phyloP scores from a whole-genome alignment of 2,329 filamentous ascomycete species.

The Verticillium tricorpus region DNA sequence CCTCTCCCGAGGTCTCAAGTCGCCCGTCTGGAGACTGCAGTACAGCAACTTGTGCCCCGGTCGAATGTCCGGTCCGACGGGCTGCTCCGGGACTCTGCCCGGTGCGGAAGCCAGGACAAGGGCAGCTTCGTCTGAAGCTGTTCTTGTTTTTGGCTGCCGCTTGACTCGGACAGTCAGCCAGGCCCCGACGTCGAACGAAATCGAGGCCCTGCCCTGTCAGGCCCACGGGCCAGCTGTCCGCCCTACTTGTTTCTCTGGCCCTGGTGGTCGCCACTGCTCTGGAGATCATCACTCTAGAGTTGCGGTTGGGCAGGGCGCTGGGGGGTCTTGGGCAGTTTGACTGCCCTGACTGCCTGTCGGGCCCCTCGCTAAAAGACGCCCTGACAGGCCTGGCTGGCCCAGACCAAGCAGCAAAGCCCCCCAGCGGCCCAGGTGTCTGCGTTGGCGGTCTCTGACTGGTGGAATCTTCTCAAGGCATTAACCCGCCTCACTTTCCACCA shows the following conservation, averaged over 20 bases:
- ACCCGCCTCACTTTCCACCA: neutral
- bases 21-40: neutral
- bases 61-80: neutral
- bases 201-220: too few species aligned
- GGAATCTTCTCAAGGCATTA: neutral
- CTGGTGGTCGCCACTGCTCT: neutral
- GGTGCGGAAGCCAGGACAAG: neutral
- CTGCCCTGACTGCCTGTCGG: neutral
- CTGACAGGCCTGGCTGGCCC: neutral
- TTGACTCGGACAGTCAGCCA: too few species aligned
- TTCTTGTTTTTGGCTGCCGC: too few species aligned
- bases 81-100: neutral
- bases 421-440: neutral
- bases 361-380: neutral
- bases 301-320: neutral
- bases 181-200: too few species aligned
- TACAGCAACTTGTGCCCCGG: neutral
- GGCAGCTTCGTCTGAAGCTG: neutral
- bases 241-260: too few species aligned
- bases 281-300: neutral
- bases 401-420: neutral
- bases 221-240: too few species aligned
- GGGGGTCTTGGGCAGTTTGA: neutral
- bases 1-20: neutral
- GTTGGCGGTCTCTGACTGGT: neutral